phyloP scores from a whole-genome alignment of 257 asterid species.

The Penstemon eatonii region DNA sequence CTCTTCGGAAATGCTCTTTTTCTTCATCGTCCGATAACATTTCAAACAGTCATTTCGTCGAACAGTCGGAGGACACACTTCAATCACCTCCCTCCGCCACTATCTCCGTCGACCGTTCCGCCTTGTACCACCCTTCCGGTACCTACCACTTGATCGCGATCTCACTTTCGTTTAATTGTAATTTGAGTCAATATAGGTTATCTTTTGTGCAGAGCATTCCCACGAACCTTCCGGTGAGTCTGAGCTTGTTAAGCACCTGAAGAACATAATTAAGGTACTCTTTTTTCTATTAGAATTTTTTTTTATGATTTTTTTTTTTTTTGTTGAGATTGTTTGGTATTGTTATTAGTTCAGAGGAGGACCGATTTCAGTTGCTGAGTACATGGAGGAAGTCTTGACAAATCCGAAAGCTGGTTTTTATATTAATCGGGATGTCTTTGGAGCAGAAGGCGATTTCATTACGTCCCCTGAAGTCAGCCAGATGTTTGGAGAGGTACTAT shows the following conservation, averaged over 20 bases:
- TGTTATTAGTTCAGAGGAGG: conserved; percentile 86
- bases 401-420: conserved; percentile 90
- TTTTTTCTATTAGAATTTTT: neutral
- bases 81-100: conserved; percentile 49
- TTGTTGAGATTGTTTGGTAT: conserved; percentile 22
- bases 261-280: conserved; percentile 72
- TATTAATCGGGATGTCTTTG: conserved; percentile 91
- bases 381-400: conserved; percentile 96
- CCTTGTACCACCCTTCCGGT: conserved; percentile 71
- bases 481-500: conserved; percentile 90
- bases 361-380: conserved; percentile 92
- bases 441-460: conserved; percentile 87
- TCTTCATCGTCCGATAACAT: conserved; percentile 40
- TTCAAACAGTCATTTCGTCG: conserved; percentile 52
- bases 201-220: conserved; percentile 64
- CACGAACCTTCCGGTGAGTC: conserved; percentile 62
- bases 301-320: conserved; percentile 2
- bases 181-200: conserved; percentile 16
- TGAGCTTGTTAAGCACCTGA: conserved; percentile 86
- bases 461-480: conserved; percentile 99
- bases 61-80: conserved; percentile 56
- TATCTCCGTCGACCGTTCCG: conserved; percentile 84
- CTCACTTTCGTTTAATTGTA: neutral
- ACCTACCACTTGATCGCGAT: neutral
- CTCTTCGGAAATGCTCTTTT: conserved; percentile 35